Base-by-base conservation (phyloP, 805 yeast genomes). In the Zygosaccharomyces lentus region DNA sequence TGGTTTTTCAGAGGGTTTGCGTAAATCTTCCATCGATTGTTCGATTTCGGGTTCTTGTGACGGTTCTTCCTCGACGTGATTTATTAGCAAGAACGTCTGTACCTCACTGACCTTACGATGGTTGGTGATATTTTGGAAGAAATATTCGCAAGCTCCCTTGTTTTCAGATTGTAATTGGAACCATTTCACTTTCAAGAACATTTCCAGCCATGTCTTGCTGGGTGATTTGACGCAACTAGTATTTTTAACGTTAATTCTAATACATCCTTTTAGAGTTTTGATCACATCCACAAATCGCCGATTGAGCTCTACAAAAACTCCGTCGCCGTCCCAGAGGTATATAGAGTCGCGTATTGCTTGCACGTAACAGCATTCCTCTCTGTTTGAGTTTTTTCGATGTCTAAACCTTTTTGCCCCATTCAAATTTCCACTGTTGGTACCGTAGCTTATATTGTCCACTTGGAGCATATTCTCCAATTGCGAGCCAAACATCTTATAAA, bases 51-150 rank as follows among this genome's bases (percentile, higher is more conserved):
- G 45, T 2, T 38, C 38, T 12, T 49, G 41, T 5, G 27, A 39
- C 10, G 27, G 43, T 23, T 35, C 45, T 16, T 45, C 50, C 31
- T 54, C 58, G 9, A 43, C 24, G 37, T 57, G 52, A 10, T 54
- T 47, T 4, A 65, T 50, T 2, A 55, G 44, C 19, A 68, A 60
- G 31, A 52, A 62, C 2, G 57, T 54, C 37, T 59, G 46, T 1
- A 55, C 65, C 35, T 66, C 67, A 41, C 72, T 68, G 1, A 67
- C 53, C 46, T 65, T 68, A 23, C 62, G 55, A 7, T 52, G 21
- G 34, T 29, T 45, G 2, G 41, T 48, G 3, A 50, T 37, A 16
- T 45, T 43, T 10, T 38, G 24, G 19, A 45, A 50, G 36, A 54
- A 46, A 1, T 23, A 6, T 4, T 45, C 46, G 19, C 49, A 30